Conservation (phyloP, 805 yeast genomes). For the Cyberlindnera nakhonratchasimensis region DNA sequence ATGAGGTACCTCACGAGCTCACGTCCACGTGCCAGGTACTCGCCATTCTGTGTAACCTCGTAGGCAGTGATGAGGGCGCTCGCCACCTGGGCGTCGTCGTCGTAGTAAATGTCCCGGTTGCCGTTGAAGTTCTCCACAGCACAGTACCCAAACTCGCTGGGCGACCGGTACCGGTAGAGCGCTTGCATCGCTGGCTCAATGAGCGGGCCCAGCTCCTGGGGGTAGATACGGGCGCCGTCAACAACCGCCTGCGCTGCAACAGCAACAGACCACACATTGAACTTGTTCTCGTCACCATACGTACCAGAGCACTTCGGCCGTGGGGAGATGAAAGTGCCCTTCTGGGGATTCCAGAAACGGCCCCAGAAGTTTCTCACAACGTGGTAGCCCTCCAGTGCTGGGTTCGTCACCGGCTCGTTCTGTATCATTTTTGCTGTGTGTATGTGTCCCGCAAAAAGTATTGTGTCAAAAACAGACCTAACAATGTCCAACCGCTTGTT, state of each 20-base stretch:
- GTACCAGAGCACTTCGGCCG: constrained; percentile 36
- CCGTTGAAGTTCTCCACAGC: constrained; percentile 60
- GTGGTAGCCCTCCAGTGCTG: constrained; percentile 27
- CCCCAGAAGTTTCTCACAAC: constrained; percentile 23
- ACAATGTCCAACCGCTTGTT: too few species aligned
- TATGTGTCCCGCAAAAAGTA: too few species aligned
- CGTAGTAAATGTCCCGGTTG: constrained; percentile 64
- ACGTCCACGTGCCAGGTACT: constrained; percentile 51
- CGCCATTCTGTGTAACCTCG: constrained; percentile 58
- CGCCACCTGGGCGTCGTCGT: constrained; percentile 75
- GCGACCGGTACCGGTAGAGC: constrained; percentile 49
- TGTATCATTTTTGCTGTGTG: not conserved
- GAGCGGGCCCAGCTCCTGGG: constrained; percentile 49
- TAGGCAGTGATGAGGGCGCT: constrained; percentile 61
- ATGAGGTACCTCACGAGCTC: constrained; percentile 58
- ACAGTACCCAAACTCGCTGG: constrained; percentile 51
- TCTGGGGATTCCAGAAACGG: constrained; percentile 23
- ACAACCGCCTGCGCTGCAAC: constrained; percentile 65
- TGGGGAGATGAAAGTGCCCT: constrained; percentile 26
- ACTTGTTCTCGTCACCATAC: constrained; percentile 48
- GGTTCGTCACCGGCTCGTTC: constrained; percentile 19
- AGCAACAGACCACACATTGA: constrained; percentile 67
- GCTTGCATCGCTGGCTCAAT: constrained; percentile 49
- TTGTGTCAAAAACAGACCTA: too few species aligned
- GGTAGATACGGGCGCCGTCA: constrained; percentile 53